These are phyloP conservation scores for Salpingoeca rosetta DNA, from an alignment of 78 protist species.

Conservation along the genomic window DNA sequence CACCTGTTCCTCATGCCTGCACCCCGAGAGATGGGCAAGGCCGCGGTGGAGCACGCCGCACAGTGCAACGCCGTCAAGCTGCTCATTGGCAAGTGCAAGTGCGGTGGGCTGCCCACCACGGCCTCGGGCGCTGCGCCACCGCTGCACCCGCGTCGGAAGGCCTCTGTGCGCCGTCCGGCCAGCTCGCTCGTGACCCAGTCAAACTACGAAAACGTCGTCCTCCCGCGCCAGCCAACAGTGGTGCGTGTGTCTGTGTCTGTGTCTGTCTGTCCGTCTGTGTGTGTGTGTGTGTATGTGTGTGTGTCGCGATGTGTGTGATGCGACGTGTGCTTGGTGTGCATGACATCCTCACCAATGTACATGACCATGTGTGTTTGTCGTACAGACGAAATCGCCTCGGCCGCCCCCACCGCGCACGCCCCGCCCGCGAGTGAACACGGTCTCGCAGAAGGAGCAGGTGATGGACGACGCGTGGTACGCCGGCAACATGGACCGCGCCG, in stretches of 20 bases:
- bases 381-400: not conserved
- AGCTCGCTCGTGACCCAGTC: not conserved
- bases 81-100: not conserved
- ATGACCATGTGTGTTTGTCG: no score
- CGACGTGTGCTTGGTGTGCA: no score
- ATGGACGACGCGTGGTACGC: not conserved
- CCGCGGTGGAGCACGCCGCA: not conserved
- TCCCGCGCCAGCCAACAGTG: no score
- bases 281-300: no score
- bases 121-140: not conserved
- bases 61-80: not conserved
- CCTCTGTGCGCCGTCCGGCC: not conserved
- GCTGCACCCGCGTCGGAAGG: not conserved
- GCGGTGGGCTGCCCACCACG: not conserved
- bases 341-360: no score
- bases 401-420: not conserved
- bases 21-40: not conserved
- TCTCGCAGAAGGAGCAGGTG: not conserved
- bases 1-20: not conserved
- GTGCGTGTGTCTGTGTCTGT: no score
- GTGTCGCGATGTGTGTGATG: no score
- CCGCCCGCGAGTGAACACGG: not conserved
- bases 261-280: no score
- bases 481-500: not conserved
- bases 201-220: not conserved